Conservation (phyloP, 352 stramenopile species). For the Phytophthora fragariae region DNA sequence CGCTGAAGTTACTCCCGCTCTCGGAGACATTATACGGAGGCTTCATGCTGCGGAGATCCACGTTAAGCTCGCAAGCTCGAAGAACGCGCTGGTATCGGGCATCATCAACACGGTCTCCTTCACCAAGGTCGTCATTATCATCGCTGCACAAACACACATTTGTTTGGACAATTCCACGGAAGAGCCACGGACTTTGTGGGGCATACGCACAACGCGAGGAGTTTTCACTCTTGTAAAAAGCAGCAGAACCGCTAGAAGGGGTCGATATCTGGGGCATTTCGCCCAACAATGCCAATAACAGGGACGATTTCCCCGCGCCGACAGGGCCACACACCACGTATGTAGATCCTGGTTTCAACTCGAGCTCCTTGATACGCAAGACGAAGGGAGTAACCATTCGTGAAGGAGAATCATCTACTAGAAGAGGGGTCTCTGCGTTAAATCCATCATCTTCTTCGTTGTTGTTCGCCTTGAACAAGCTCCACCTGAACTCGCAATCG, state of each 20-base stretch:
- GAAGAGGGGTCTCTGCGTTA: constrained; percentile 27
- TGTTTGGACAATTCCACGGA: constrained; percentile 58
- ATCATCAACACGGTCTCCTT: constrained; percentile 39
- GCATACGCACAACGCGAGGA: constrained; percentile 59
- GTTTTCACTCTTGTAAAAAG: not conserved
- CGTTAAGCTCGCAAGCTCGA: constrained; percentile 71
- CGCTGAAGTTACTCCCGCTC: constrained; percentile 87
- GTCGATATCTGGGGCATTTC: constrained; percentile 88
- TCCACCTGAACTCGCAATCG: constrained; percentile 46
- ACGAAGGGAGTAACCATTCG: constrained; percentile 37
- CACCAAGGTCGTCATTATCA: constrained; percentile 12
- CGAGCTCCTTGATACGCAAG: constrained; percentile 55
- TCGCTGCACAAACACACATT: constrained; percentile 69
- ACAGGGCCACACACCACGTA: constrained; percentile 90
- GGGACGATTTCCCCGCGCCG: constrained; percentile 95
- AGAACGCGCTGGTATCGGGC: constrained; percentile 63
- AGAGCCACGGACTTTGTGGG: constrained; percentile 83
- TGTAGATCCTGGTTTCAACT: constrained; percentile 43
- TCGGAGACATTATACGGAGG: constrained; percentile 64
- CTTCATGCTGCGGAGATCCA: constrained; percentile 57
- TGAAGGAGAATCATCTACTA: constrained; percentile 16
- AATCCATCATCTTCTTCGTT: constrained; percentile 11
- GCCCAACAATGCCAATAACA: constrained; percentile 95
- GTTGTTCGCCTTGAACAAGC: not conserved
- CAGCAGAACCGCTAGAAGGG: not conserved